These are phyloP conservation scores for Sclerospora graminicola DNA, from an alignment of 352 stramenopile genomes.

Conservation along the genomic window DNA sequence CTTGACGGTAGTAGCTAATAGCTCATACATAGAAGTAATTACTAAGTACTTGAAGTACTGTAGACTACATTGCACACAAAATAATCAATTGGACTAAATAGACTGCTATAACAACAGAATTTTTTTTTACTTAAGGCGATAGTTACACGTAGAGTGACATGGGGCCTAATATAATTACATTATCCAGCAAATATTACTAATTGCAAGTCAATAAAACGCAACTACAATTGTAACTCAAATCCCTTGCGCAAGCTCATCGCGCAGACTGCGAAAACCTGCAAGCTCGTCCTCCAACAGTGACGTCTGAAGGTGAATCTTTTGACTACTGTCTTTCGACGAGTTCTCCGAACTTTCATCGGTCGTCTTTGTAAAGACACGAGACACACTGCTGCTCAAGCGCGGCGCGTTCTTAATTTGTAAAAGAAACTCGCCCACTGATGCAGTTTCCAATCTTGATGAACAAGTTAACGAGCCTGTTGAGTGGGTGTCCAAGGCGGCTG, in stretches of 20 bases:
- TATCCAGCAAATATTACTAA: slow-evolving; percentile 2
- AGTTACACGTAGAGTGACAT: too few species aligned
- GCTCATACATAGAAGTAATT: too few species aligned
- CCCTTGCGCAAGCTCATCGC: slow-evolving; percentile 48
- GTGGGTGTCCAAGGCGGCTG: slow-evolving; percentile 35
- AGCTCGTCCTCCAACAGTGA: slow-evolving; percentile 72
- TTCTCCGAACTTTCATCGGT: neutral
- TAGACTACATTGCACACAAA: too few species aligned
- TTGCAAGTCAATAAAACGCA: neutral
- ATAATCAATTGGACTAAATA: too few species aligned
- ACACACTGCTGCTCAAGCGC: slow-evolving; percentile 20
- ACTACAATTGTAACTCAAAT: slow-evolving; percentile 6
- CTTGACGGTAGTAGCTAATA: too few species aligned
- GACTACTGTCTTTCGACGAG: neutral
- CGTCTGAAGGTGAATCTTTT: slow-evolving; percentile 1
- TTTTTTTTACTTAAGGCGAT: too few species aligned
- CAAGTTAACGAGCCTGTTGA: slow-evolving; percentile 11
- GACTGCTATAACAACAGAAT: too few species aligned
- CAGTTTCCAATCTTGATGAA: slow-evolving; percentile 32
- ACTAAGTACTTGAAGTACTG: too few species aligned
- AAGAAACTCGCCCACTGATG: slow-evolving; percentile 65
- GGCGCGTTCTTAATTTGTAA: slow-evolving; percentile 74
- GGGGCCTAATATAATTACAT: too few species aligned
- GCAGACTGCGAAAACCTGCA: slow-evolving; percentile 51
- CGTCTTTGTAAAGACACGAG: neutral